These are phyloP conservation scores for Tetradesmus lagerheimii DNA, from an alignment of 139 green algal species.

Conservation along the genomic window DNA sequence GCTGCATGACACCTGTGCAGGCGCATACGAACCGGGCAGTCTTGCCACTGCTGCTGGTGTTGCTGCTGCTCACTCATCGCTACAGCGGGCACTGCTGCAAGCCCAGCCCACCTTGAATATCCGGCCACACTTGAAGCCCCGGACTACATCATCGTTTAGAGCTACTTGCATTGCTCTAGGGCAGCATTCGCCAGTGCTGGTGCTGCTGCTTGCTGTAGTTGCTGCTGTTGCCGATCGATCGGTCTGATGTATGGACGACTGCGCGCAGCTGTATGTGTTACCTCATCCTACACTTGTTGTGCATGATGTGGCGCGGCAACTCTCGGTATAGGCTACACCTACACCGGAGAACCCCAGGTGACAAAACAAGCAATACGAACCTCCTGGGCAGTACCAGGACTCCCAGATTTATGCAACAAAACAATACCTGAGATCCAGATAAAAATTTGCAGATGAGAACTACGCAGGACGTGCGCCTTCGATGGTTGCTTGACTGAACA, in stretches of 20 bases:
- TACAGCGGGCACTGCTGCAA: neutral
- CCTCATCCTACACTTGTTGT: no score
- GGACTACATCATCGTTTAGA: slow-evolving; percentile 55
- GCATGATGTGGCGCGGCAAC: no score
- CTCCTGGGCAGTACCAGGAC: no score
- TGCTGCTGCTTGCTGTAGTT: slow-evolving; percentile 4
- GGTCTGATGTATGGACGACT: no score
- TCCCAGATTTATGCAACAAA: no score
- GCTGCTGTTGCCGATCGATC: neutral
- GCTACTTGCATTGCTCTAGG: slow-evolving; percentile 48
- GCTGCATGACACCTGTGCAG: no score
- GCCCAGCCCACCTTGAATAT: slow-evolving; percentile 70
- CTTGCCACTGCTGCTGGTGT: neutral
- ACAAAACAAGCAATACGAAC: neutral
- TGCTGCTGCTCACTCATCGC: neutral
- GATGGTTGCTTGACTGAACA: neutral
- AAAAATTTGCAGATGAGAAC: no score
- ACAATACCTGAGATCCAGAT: no score
- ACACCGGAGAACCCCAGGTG: neutral
- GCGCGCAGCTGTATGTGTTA: no score
- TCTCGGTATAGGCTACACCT: no score
- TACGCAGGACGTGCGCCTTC: no score
- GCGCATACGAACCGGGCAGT: no score
- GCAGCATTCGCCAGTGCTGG: neutral
- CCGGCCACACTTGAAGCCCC: slow-evolving; percentile 55